phyloP scores from a whole-genome alignment of 164 flowering plant species.

The Paratinospora sagittata region DNA sequence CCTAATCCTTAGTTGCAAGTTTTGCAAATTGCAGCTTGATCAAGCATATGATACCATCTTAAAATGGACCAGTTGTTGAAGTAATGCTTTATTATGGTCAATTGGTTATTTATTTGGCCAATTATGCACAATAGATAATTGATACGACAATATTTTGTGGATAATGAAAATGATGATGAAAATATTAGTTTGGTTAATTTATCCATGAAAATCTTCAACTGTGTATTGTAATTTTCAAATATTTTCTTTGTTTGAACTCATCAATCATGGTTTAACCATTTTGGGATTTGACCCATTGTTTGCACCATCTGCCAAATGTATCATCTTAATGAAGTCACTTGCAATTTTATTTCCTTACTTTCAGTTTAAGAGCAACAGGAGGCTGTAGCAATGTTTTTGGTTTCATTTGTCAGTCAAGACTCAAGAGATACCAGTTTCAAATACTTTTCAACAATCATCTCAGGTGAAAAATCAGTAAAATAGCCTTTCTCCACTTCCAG shows the following conservation, averaged over 20 bases:
- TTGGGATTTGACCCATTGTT: too few species aligned
- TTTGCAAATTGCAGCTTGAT: background rate
- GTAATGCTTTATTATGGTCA: too few species aligned
- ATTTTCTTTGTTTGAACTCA: too few species aligned
- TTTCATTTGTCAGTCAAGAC: background rate
- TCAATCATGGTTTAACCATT: too few species aligned
- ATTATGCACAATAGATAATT: background rate
- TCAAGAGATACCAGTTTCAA: conserved; percentile 10
- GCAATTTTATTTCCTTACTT: background rate
- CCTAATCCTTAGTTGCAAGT: background rate
- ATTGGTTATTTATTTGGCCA: background rate
- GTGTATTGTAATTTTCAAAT: too few species aligned
- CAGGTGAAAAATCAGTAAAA: conserved; percentile 62
- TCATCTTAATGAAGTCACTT: background rate
- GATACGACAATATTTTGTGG: background rate
- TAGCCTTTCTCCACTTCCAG: conserved; percentile 72
- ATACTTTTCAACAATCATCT: conserved; percentile 21
- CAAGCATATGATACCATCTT: background rate
- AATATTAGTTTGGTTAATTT: too few species aligned
- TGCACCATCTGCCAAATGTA: background rate
- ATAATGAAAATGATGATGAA: too few species aligned
- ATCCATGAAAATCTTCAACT: too few species aligned
- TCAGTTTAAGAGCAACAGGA: background rate
- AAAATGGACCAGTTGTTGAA: too few species aligned
- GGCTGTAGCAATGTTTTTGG: background rate